Conservation (phyloP, 164 flowering plant genomes). For the Stephania cephalantha region DNA sequence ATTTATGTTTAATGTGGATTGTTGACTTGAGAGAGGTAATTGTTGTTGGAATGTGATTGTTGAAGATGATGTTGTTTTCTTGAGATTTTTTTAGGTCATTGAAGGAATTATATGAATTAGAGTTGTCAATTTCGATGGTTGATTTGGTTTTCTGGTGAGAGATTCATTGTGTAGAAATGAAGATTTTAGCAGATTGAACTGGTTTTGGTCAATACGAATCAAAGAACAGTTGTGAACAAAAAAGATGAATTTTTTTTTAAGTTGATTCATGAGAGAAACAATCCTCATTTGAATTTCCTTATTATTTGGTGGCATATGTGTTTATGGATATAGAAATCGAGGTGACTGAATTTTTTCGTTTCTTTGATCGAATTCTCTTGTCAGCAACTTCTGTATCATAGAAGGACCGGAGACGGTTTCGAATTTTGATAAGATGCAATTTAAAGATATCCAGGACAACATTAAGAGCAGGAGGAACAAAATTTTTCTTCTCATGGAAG, state of each 20-base stretch:
- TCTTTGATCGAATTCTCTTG: background rate
- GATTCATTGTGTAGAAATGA: background rate
- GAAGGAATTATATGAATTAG: background rate
- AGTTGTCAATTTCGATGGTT: background rate
- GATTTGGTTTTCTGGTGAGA: background rate
- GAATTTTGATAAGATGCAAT: constrained; percentile 81
- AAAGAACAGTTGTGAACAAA: background rate
- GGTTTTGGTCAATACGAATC: background rate
- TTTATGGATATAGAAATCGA: background rate
- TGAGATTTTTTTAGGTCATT: background rate
- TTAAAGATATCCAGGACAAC: constrained; percentile 75
- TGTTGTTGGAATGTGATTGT: background rate
- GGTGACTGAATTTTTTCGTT: background rate
- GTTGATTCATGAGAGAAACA: background rate
- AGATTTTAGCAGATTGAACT: background rate
- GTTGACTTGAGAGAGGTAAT: background rate
- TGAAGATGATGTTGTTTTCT: background rate
- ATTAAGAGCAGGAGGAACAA: constrained; percentile 76
- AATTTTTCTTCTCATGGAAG: constrained; percentile 96
- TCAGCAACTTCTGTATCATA: constrained; percentile 82
- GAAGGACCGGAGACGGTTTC: constrained; percentile 93
- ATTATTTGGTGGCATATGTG: background rate
- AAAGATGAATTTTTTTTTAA: background rate
- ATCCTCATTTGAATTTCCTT: background rate
- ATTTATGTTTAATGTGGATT: background rate